phyloP scores from a whole-genome alignment of 495 filamentous ascomycete species.

The Penicillium malachiteum region DNA sequence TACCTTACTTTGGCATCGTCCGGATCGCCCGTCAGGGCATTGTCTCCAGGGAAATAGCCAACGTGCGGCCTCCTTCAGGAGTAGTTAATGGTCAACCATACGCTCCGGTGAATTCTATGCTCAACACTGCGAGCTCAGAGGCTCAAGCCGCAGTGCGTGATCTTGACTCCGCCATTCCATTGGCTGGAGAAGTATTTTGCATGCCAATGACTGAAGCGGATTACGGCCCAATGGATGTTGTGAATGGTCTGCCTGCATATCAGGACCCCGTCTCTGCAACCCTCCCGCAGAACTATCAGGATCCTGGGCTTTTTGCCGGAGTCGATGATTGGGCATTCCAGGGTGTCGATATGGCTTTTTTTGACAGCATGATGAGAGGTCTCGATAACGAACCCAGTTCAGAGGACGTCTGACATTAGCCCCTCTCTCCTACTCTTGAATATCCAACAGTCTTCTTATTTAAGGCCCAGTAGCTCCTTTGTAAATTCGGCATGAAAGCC shows the following conservation, averaged over 20 bases:
- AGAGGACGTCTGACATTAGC: too few relatives aligned
- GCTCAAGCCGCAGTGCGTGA: conserved; percentile 6
- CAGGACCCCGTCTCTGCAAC: background rate
- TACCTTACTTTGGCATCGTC: conserved; percentile 37
- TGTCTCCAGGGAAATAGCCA: conserved; percentile 2
- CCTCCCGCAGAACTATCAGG: background rate
- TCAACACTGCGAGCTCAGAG: conserved; percentile 1
- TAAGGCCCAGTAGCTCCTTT: too few relatives aligned
- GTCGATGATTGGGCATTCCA: conserved; percentile 28
- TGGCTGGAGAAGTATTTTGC: background rate
- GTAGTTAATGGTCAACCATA: too few relatives aligned
- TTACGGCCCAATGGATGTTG: background rate
- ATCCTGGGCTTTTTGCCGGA: conserved; percentile 14
- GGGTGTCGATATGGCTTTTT: conserved; percentile 29
- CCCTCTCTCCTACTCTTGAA: too few relatives aligned
- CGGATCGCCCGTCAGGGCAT: conserved; percentile 19
- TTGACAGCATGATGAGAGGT: conserved; percentile 24
- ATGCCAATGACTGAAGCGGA: background rate
- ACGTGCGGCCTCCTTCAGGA: too few relatives aligned
- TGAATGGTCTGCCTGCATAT: background rate
- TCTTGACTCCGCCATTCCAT: background rate
- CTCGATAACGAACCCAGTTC: conserved; percentile 5
- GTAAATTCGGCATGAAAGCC: too few relatives aligned
- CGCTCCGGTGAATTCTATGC: background rate
- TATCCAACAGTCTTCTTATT: too few relatives aligned